Evolutionary conservation across 2,329 filamentous ascomycete genomes (phyloP).

Genomic region (Fusarium palustre): DNA sequence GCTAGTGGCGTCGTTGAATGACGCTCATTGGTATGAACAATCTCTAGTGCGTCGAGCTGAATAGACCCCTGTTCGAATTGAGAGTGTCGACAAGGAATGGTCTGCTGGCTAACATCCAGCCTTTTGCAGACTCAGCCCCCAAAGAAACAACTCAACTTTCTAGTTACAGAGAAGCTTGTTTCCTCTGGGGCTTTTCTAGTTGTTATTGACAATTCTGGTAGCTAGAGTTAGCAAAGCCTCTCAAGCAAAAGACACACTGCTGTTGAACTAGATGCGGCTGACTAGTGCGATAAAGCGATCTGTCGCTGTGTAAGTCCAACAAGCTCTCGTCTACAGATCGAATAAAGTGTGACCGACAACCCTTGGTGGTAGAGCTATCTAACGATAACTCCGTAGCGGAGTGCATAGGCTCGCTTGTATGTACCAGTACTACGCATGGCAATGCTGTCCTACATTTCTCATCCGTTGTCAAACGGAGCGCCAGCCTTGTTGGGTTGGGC

Average conservation of each 20-base stretch:
- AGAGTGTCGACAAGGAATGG: conserved; percentile 19
- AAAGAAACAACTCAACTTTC: conserved; percentile 21
- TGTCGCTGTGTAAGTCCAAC: not conserved
- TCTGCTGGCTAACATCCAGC: conserved; percentile 4
- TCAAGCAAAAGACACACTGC: not conserved
- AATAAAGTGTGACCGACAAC: conserved; percentile 14
- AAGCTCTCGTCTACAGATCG: conserved; percentile 1
- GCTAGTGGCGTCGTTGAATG: conserved; percentile 18
- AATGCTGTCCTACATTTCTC: conserved; percentile 11
- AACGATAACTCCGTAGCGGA: conserved; percentile 19
- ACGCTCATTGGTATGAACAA: conserved; percentile 29
- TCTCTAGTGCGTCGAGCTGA: conserved; percentile 42
- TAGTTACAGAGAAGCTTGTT: conserved; percentile 14
- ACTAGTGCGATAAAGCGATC: not conserved
- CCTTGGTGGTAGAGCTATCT: conserved; percentile 19
- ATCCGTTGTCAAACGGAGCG: conserved; percentile 12
- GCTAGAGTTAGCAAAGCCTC: too few species aligned
- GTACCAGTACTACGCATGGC: conserved; percentile 1
- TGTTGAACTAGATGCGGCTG: not conserved
- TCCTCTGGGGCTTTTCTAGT: not conserved
- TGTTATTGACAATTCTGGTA: not conserved
- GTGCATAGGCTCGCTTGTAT: conserved; percentile 16
- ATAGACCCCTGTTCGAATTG: conserved; percentile 13
- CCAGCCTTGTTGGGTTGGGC: conserved; percentile 7
- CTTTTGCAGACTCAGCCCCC: conserved; percentile 24